These are phyloP conservation scores for Aspergillus melleus DNA, from an alignment of 2,329 filamentous ascomycete genomes.

Conservation along the genomic window DNA sequence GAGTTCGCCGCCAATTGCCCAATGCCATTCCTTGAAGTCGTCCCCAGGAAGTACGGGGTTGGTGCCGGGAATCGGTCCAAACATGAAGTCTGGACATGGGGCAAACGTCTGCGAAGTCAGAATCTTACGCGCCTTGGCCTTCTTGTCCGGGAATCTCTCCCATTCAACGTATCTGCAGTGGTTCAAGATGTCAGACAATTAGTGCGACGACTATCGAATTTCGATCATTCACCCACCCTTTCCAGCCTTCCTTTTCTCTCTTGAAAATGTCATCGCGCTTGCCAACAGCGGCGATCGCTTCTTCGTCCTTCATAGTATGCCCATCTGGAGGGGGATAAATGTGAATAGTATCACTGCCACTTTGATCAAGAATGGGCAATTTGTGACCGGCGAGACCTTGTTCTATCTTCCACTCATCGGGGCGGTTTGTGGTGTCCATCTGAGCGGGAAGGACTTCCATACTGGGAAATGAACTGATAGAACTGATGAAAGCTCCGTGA, in stretches of 20 bases:
- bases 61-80: slow-evolving; percentile 55
- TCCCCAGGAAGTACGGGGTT: slow-evolving; percentile 60
- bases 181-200: neutral
- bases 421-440: slow-evolving; percentile 21
- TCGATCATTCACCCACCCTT: slow-evolving; percentile 32
- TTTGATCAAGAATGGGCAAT: slow-evolving; percentile 51
- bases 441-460: neutral
- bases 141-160: slow-evolving; percentile 70
- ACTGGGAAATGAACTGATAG: too few relatives aligned
- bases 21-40: slow-evolving; percentile 61
- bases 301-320: slow-evolving; percentile 42
- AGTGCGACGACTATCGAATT: slow-evolving; percentile 3
- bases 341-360: slow-evolving; percentile 35
- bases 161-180: slow-evolving; percentile 61
- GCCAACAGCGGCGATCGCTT: slow-evolving; percentile 43
- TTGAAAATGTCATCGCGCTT: slow-evolving; percentile 42
- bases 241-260: slow-evolving; percentile 50
- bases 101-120: slow-evolving; percentile 55
- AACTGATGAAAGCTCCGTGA: too few relatives aligned
- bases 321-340: slow-evolving; percentile 26
- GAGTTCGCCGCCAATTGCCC: slow-evolving; percentile 52
- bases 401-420: slow-evolving; percentile 57
- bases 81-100: slow-evolving; percentile 55
- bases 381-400: slow-evolving; percentile 51
- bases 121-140: slow-evolving; percentile 58